Percentiles rank a stretch among this genome's conserved stretches.
Evolutionary conservation across 768 basidiomycete genomes (phyloP).

Genomic region (Jaapia argillacea): DNA sequence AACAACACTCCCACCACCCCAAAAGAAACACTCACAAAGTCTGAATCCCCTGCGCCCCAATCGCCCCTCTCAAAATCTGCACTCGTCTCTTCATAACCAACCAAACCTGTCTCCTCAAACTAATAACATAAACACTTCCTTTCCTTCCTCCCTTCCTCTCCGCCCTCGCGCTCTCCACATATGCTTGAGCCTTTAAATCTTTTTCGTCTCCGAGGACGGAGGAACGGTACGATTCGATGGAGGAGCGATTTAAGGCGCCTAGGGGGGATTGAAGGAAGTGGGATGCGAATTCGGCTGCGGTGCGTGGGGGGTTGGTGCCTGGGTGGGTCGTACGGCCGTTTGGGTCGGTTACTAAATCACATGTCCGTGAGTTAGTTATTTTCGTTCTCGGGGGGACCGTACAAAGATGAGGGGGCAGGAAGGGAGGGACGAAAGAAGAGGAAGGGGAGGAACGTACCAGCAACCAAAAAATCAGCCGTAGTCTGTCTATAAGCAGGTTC

Average conservation of each 20-base stretch:
- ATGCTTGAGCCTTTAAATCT: slow-evolving; percentile 31
- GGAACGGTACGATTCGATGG: slow-evolving; percentile 38
- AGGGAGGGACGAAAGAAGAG: too few species aligned
- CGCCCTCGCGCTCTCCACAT: slow-evolving; percentile 33
- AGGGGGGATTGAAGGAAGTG: background rate
- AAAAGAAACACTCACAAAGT: slow-evolving; percentile 15
- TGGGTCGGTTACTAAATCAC: slow-evolving; percentile 41
- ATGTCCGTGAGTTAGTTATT: too few species aligned
- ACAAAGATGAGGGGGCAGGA: too few species aligned
- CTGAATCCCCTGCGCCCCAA: slow-evolving; percentile 18
- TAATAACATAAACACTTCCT: slow-evolving; percentile 25
- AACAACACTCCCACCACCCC: too few species aligned
- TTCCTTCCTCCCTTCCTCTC: slow-evolving; percentile 38
- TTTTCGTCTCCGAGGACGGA: too few species aligned
- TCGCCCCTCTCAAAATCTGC: slow-evolving; percentile 23
- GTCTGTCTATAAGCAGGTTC: slow-evolving; percentile 45
- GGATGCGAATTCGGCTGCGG: slow-evolving; percentile 44
- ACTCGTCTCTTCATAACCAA: slow-evolving; percentile 25
- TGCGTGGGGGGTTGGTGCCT: slow-evolving; percentile 34
- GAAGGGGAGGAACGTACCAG: too few species aligned
- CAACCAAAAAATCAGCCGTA: slow-evolving; percentile 49
- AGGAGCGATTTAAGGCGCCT: slow-evolving; percentile 22
- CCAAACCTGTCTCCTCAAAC: slow-evolving; percentile 23
- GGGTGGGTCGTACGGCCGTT: slow-evolving; percentile 37
- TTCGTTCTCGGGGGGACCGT: too few species aligned